Base-by-base conservation (phyloP, 331 rosid species). In the Malus hybrid region DNA sequence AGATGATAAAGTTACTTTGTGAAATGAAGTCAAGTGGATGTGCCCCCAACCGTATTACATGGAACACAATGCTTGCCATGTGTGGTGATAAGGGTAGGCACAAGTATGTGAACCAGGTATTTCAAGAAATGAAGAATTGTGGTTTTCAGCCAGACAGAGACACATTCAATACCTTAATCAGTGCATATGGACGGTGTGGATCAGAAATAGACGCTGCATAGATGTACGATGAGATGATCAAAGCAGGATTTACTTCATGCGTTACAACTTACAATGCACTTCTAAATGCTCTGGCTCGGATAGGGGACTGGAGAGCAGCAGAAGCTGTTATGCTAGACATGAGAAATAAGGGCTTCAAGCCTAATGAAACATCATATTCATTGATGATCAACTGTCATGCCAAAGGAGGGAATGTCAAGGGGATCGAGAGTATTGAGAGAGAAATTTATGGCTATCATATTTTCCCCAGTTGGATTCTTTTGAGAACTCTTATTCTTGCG, bases 141-240 rank as follows among this genome's bases (percentile, higher is more conserved):
- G 99, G 99, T 34, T 95, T 94, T 78, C 96, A 90, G 86, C 99
- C 97, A 2, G 97, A 93, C 72, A 87, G 93, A 79, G 97, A 95
- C 85, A 95, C 99, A 9, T 95, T 90, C 82, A 92, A 95, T 73
- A 89, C 99, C 54, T 82, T 95, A 81, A 95, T 95, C 67, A 90
- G 97, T 42, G 91, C 97, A 16, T 92, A 90, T 72, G 97, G 97
- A 64, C 88, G 97, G 76, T 95, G 96, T 79, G 99, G 96, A 62
- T 86, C 97, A 32, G 93, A 90, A 73, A 85, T 90, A 61, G 92
- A 92, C 71, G 88, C 90, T 5, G 86, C 90, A 7, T 87, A 89
- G 65, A 86, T 90, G 97, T 87, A 86, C 4, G 84, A 85, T 54
- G 97, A 95, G 80, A 95, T 95, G 99, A 80, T 90, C 70, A 80